Evolutionary conservation across 176 grass and related monocot species (phyloP).

Genomic region (Phoenix dactylifera): DNA sequence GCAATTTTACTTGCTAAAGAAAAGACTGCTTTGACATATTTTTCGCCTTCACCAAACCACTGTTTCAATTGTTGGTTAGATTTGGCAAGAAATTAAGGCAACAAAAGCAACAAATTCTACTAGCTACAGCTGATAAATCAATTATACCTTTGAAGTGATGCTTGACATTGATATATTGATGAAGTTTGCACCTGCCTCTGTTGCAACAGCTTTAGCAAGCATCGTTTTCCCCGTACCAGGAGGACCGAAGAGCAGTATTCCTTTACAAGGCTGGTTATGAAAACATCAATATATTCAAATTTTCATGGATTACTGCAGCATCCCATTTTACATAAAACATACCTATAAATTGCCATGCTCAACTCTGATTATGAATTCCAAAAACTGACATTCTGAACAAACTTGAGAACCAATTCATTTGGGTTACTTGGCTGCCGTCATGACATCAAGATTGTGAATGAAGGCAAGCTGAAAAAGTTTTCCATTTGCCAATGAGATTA

Average conservation of each 20-base stretch:
- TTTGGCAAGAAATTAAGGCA: conserved; percentile 21
- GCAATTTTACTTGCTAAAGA: conserved; percentile 98
- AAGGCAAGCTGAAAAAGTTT: too few species aligned
- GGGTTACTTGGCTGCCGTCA: too few species aligned
- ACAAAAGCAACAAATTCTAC: background rate
- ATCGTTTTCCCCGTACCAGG: conserved; percentile 96
- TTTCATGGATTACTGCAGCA: background rate
- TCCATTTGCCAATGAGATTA: too few species aligned
- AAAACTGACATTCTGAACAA: too few species aligned
- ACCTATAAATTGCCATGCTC: too few species aligned
- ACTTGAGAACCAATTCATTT: too few species aligned
- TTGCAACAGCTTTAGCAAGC: conserved; percentile 99
- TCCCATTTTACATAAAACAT: too few species aligned
- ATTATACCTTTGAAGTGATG: conserved; percentile 81
- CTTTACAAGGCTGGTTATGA: conserved; percentile 78
- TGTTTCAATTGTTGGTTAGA: conserved; percentile 39
- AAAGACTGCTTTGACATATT: conserved; percentile 96
- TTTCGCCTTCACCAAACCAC: conserved; percentile 99
- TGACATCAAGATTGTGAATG: too few species aligned
- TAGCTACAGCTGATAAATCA: background rate
- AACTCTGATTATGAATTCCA: too few species aligned
- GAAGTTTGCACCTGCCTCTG: conserved; percentile 96
- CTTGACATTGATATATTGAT: conserved; percentile 99
- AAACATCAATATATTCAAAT: conserved; percentile 1
- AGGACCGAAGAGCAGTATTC: conserved; percentile 95